Percentiles rank a stretch among this genome's conserved stretches.
These are phyloP conservation scores for Trichoderma asperelloides DNA, from an alignment of 495 filamentous ascomycete species.

Conservation along the genomic window DNA sequence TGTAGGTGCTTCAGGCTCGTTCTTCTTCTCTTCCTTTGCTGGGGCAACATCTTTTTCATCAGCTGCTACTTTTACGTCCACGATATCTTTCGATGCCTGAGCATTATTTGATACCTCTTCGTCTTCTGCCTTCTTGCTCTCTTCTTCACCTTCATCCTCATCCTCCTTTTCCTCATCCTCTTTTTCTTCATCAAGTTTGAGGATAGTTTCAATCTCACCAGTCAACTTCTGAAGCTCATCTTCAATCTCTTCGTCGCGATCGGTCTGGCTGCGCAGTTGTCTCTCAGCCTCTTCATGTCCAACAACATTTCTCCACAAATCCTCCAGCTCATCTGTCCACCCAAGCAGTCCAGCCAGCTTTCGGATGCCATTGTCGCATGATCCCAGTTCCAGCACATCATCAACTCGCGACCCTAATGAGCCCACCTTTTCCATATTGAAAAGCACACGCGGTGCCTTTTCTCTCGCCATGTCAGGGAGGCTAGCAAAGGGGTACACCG, in stretches of 20 bases:
- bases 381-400: slow-evolving; percentile 30
- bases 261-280: slow-evolving; percentile 21
- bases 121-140: not conserved
- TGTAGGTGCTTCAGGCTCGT: not conserved
- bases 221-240: slow-evolving; percentile 30
- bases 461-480: slow-evolving; percentile 57
- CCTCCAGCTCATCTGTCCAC: slow-evolving; percentile 79
- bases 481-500: slow-evolving; percentile 81
- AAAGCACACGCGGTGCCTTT: slow-evolving; percentile 63
- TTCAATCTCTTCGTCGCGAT: slow-evolving; percentile 17
- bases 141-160: not conserved
- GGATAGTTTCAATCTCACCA: slow-evolving; percentile 26
- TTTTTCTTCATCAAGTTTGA: slow-evolving; percentile 25
- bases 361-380: slow-evolving; percentile 75
- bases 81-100: not conserved
- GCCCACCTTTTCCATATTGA: slow-evolving; percentile 84
- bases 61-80: not conserved
- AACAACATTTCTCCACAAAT: slow-evolving; percentile 29
- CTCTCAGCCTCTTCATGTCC: slow-evolving; percentile 33
- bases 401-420: slow-evolving; percentile 52
- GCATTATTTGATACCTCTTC: not conserved
- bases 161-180: slow-evolving; percentile 10
- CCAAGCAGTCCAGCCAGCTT: slow-evolving; percentile 73
- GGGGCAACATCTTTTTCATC: not conserved
- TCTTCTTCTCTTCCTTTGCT: not conserved